Evolutionary conservation across 2,329 filamentous ascomycete genomes (phyloP).

Genomic region (Lasiodiplodia sp.): DNA sequence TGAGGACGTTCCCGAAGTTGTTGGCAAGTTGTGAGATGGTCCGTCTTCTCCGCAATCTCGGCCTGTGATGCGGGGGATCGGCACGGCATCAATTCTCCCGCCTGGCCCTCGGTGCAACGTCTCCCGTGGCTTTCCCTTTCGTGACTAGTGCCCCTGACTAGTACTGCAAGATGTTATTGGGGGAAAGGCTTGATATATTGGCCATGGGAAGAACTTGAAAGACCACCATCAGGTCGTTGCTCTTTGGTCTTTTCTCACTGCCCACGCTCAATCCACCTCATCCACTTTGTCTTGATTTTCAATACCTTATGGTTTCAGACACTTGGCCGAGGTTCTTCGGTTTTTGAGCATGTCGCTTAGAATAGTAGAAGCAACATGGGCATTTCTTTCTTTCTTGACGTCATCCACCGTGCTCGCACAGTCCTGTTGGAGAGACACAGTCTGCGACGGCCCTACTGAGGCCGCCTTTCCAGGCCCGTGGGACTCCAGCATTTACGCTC

Average conservation of each 20-base stretch:
- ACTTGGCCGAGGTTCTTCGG: neutral
- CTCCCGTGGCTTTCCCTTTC: constrained; percentile 2
- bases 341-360: constrained; percentile 1
- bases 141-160: constrained; percentile 1
- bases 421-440: constrained; percentile 63
- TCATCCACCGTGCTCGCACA: constrained; percentile 14
- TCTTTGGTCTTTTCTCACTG: neutral
- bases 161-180: neutral
- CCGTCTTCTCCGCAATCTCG: constrained; percentile 14
- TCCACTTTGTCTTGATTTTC: neutral
- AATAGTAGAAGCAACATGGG: neutral
- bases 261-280: neutral
- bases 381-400: constrained; percentile 3
- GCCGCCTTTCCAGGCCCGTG: constrained; percentile 64
- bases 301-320: neutral
- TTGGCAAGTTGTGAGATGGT: neutral
- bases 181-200: constrained; percentile 3
- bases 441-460: constrained; percentile 59
- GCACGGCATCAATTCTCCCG: neutral
- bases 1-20: neutral
- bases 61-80: constrained; percentile 17
- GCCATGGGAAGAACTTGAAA: neutral
- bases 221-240: neutral
- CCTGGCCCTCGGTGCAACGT: constrained; percentile 15
- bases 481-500: constrained; percentile 66